Evolutionary conservation across 1,139 yeast species (phyloP), one percentile per base, ranked within the genome.

Genomic region (Geotrichum siamense): DNA sequence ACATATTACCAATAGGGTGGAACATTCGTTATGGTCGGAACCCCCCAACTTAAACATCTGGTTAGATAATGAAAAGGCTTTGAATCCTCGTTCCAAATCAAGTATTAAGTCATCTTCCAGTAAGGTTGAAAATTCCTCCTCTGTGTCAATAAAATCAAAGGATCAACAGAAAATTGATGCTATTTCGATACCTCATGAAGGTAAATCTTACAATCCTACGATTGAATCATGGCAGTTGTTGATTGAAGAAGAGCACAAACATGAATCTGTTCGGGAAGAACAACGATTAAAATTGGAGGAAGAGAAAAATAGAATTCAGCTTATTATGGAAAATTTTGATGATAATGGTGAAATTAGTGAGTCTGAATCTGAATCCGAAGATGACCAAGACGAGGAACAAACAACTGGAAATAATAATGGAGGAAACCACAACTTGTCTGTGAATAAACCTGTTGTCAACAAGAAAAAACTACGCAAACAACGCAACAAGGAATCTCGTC

Each of bases 181-280:
- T 5, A 79, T 76, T 20, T 65, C 58, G 5, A 49, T 79, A 5
- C 86, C 91, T 16, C 82, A 80, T 55, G 91, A 81, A 2, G 98
- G 98, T 44, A 83, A 83, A 62, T 89, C 97, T 2, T 91, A 91
- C 60, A 91, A 91, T 60, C 98, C 98, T 28, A 75, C 93, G 12
- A 69, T 82, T 52, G 83, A 81, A 49, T 78, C 85, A 28, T 91
- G 98, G 98, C 77, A 78, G 56, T 68, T 67, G 25, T 70, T 89
- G 55, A 75, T 91, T 46, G 69, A 76, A 49, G 69, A 71, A 48
- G 96, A 87, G 63, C 81, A 74, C 55, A 71, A 63, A 44, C 68
- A 70, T 45, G 96, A 87, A 59, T 74, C 78, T 55, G 70, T 74
- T 45, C 75, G 74, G 48, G 96, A 86, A 54, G 74, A 76, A 48